Conservation (phyloP, 2,329 filamentous ascomycete genomes). For the Cercospora zeae-maydis region DNA sequence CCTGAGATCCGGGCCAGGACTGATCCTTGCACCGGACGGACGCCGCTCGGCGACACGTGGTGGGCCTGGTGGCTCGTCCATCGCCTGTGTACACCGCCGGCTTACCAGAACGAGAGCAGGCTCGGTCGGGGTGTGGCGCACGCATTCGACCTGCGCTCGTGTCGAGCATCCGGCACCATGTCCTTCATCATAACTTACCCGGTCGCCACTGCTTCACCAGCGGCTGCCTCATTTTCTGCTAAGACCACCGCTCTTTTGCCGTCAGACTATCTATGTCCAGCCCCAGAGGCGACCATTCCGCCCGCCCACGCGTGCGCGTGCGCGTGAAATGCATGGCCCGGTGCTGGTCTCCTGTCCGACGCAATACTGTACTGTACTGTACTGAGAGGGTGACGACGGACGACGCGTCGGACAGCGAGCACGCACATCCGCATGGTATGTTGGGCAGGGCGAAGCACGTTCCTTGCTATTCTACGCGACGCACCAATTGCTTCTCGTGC, state of each 20-base stretch:
- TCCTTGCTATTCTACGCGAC: background rate
- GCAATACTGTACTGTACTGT: too few species aligned
- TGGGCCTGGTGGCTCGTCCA: too few species aligned
- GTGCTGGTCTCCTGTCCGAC: background rate
- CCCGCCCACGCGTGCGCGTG: background rate
- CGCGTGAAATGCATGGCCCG: background rate
- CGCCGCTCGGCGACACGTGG: background rate
- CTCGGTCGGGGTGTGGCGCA: background rate
- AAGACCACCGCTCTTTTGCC: constrained; percentile 8
- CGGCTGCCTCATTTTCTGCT: background rate
- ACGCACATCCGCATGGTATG: constrained; percentile 1
- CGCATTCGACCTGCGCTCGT: background rate
- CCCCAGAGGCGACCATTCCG: background rate
- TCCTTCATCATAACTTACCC: background rate
- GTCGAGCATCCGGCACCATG: background rate
- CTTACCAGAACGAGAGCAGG: too few species aligned
- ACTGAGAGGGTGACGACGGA: background rate
- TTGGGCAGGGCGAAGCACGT: constrained; percentile 6
- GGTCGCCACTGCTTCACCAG: background rate
- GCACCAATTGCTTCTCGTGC: background rate
- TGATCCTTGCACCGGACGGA: background rate
- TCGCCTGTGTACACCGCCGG: too few species aligned
- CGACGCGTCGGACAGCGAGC: constrained; percentile 7
- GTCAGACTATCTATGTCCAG: background rate
- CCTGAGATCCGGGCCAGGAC: background rate